Percentiles rank a stretch among this genome's conserved stretches.
These are phyloP conservation scores for Colletotrichum camelliae DNA, from an alignment of 2,329 filamentous ascomycete genomes.

Conservation along the genomic window DNA sequence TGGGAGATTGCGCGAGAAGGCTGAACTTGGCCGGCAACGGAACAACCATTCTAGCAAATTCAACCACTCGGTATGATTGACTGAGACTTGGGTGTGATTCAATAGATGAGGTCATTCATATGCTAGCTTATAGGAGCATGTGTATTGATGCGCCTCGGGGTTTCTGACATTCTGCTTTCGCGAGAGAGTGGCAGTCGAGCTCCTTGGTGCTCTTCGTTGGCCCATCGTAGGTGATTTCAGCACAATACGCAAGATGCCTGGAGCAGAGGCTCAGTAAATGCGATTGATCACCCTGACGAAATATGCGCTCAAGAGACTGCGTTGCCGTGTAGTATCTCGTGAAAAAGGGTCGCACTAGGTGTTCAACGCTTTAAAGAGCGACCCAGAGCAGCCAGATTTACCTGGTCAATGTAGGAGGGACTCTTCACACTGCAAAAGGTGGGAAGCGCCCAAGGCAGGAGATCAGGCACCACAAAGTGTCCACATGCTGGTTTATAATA, in stretches of 20 bases:
- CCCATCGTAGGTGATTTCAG: neutral
- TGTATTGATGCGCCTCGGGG: neutral
- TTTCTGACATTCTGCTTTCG: neutral
- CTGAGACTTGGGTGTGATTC: neutral
- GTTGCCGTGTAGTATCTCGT: neutral
- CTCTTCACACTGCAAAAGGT: neutral
- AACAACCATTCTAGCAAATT: neutral
- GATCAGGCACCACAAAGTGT: neutral
- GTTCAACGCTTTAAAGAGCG: neutral
- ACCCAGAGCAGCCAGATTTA: neutral
- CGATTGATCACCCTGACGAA: neutral
- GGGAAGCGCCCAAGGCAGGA: neutral
- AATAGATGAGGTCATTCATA: neutral
- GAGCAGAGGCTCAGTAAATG: neutral
- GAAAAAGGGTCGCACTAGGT: neutral
- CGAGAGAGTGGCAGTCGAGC: neutral
- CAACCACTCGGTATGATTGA: neutral
- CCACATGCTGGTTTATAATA: neutral
- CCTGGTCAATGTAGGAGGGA: neutral
- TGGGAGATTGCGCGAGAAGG: neutral
- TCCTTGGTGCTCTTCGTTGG: neutral
- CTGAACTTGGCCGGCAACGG: neutral
- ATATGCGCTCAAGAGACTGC: neutral
- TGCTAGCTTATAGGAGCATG: neutral
- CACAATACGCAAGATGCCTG: neutral